Conservation (phyloP, 768 basidiomycete species). For the Suillus tomentosus region DNA sequence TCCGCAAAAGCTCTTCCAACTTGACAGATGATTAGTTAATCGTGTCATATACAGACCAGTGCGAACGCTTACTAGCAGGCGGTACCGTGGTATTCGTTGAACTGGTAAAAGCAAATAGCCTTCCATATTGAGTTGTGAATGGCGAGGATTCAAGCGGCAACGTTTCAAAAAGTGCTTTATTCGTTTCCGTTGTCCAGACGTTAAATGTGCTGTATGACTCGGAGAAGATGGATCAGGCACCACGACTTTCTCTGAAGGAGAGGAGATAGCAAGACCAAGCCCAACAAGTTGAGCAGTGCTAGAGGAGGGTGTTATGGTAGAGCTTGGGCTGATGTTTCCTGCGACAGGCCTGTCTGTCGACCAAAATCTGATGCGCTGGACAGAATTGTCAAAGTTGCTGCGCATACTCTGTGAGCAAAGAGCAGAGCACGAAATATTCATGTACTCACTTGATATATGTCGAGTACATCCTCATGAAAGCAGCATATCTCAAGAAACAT, state of each 20-base stretch:
- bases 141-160: constrained; percentile 84
- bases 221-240: constrained; percentile 41
- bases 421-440: constrained; percentile 12
- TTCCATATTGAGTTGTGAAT: constrained; percentile 93
- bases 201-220: constrained; percentile 55
- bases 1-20: constrained; percentile 85
- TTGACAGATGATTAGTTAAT: constrained; percentile 10
- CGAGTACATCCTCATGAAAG: constrained; percentile 99
- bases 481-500: constrained; percentile 91
- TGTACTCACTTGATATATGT: constrained; percentile 90
- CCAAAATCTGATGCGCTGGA: constrained; percentile 89
- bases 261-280: constrained; percentile 58
- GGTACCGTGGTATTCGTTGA: constrained; percentile 96
- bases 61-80: constrained; percentile 70
- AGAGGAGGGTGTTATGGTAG: constrained; percentile 51
- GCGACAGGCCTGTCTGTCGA: constrained; percentile 53
- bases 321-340: constrained; percentile 39
- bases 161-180: constrained; percentile 89
- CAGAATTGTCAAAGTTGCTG: constrained; percentile 93
- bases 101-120: constrained; percentile 93
- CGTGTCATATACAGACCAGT: constrained; percentile 9
- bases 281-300: constrained; percentile 65
- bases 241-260: constrained; percentile 39
- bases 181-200: constrained; percentile 83
- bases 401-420: constrained; percentile 18